Percentiles rank a stretch among this genome's conserved stretches.
Conservation (phyloP, 805 yeast genomes). For the Candida ulmi region DNA sequence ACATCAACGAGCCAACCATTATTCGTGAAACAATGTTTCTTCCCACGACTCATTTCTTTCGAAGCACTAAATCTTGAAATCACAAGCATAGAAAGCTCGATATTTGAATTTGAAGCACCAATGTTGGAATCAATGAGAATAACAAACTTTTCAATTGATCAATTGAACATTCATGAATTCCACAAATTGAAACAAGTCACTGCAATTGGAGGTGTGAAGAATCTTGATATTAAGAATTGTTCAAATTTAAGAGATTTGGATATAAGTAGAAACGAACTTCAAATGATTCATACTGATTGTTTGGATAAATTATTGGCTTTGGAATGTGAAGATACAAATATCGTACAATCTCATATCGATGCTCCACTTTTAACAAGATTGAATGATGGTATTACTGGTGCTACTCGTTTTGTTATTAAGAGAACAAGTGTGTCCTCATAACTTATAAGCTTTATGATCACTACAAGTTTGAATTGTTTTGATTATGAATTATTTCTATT, state of each 20-base stretch:
- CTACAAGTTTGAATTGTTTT: too few species aligned
- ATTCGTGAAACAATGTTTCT: slow-evolving; percentile 6
- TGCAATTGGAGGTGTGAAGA: slow-evolving; percentile 9
- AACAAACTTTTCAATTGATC: slow-evolving; percentile 6
- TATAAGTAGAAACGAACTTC: slow-evolving; percentile 7
- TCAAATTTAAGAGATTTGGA: slow-evolving; percentile 5
- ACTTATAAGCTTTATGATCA: too few species aligned
- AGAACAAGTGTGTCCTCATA: background rate
- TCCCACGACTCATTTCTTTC: slow-evolving; percentile 8
- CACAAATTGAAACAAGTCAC: slow-evolving; percentile 6
- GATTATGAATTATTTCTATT: too few species aligned
- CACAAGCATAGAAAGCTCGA: slow-evolving; percentile 5
- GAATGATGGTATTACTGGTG: slow-evolving; percentile 5
- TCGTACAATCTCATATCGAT: slow-evolving; percentile 2
- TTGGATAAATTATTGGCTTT: slow-evolving; percentile 3
- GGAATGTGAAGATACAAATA: slow-evolving; percentile 9
- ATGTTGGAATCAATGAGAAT: slow-evolving; percentile 3
- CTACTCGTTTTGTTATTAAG: background rate
- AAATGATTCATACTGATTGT: background rate
- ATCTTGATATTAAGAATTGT: slow-evolving; percentile 2
- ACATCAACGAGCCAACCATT: slow-evolving; percentile 13
- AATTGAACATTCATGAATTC: slow-evolving; percentile 1
- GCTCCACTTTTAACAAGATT: slow-evolving; percentile 8
- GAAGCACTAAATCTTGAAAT: slow-evolving; percentile 12
- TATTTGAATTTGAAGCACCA: slow-evolving; percentile 8